Conservation (phyloP, 495 filamentous ascomycete genomes). For the Parachaetomium inaequale region DNA sequence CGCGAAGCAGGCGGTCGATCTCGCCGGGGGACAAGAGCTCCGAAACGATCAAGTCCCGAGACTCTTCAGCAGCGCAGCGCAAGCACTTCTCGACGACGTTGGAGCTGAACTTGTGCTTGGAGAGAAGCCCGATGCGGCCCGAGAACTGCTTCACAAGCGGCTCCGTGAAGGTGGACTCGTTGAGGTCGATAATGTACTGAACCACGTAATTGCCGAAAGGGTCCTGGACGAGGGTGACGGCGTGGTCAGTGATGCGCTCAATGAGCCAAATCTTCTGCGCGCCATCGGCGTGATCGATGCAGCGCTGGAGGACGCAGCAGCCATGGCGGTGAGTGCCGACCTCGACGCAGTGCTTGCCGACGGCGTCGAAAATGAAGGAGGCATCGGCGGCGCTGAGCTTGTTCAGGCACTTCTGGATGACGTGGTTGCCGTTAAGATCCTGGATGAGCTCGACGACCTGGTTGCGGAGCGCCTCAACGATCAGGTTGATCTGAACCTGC, state of each 20-base stretch:
- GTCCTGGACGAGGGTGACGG: conserved; percentile 82
- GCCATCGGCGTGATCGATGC: conserved; percentile 94
- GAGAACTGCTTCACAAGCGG: conserved; percentile 75
- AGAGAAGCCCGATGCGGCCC: conserved; percentile 68
- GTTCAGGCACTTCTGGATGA: conserved; percentile 98
- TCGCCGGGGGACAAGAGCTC: conserved; percentile 74
- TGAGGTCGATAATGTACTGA: conserved; percentile 94
- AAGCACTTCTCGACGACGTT: conserved; percentile 98
- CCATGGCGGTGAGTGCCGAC: conserved; percentile 97
- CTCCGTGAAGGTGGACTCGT: conserved; percentile 75
- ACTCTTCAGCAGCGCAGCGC: conserved; percentile 64
- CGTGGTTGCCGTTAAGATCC: conserved; percentile 96
- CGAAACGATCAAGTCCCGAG: conserved; percentile 75
- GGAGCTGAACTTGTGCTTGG: conserved; percentile 98
- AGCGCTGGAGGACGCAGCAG: conserved; percentile 96
- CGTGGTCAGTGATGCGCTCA: conserved; percentile 74
- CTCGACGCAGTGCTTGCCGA: conserved; percentile 76
- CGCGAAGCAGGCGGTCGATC: conserved; percentile 80
- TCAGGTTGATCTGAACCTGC: conserved; percentile 68
- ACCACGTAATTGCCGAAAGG: conserved; percentile 98
- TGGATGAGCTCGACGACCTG: conserved; percentile 91
- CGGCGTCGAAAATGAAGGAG: conserved; percentile 94
- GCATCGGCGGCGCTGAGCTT: conserved; percentile 77
- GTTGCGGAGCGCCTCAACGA: conserved; percentile 71
- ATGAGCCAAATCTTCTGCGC: conserved; percentile 84